A percentile compares a stretch with the other conserved stretches of the same genome.
Evolutionary conservation across 495 filamentous ascomycete genomes (phyloP).

Genomic region (Tuber aestivum): DNA sequence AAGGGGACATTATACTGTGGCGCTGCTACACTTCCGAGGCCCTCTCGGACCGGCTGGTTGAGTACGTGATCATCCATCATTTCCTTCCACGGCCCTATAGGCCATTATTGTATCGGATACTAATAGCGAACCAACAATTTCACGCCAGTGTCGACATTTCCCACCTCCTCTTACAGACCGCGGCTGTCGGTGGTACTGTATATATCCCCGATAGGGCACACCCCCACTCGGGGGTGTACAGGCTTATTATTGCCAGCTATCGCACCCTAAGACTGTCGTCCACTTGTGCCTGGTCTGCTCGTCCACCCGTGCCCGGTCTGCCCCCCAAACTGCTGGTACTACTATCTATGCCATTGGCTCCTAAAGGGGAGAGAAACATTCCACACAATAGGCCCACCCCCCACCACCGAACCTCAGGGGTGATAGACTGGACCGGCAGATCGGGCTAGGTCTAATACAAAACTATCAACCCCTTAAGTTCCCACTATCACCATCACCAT

Average conservation of each 20-base stretch:
- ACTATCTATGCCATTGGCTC: not conserved
- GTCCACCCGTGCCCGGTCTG: not conserved
- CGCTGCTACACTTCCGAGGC: not conserved
- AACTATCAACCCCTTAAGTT: not conserved
- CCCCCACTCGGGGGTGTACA: not conserved
- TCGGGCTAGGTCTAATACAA: not conserved
- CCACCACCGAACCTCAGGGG: not conserved
- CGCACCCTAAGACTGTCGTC: not conserved
- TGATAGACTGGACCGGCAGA: not conserved
- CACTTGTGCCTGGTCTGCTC: not conserved
- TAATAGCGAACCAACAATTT: not conserved
- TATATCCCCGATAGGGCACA: not conserved
- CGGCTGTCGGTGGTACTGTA: not conserved
- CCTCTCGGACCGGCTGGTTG: not conserved
- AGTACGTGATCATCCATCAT: not conserved
- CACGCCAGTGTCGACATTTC: not conserved
- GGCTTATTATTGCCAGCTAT: not conserved
- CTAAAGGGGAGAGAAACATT: not conserved
- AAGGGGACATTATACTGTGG: not conserved
- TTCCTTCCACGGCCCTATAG: not conserved
- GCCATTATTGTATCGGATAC: not conserved
- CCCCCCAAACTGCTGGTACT: not conserved
- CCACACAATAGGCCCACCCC: not conserved
- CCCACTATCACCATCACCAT: not conserved
- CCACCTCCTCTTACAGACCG: not conserved